Percentiles rank a stretch among this genome's conserved stretches.
phyloP scores from a whole-genome alignment of 805 yeast species.

The Myxozyma mucilagina region DNA sequence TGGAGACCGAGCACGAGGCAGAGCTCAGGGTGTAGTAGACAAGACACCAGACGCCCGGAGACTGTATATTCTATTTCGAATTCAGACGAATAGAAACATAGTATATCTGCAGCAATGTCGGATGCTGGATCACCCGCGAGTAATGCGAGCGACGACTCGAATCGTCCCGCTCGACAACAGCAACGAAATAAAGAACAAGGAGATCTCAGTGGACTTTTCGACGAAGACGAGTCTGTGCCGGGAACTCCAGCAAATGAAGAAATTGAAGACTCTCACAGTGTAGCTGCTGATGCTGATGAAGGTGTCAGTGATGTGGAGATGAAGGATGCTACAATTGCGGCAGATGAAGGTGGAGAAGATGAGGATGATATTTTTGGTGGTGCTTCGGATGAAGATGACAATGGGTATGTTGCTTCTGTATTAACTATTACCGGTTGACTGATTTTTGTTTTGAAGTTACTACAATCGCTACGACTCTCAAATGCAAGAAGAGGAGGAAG shows the following conservation, averaged over 20 bases:
- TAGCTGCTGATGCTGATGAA: not conserved
- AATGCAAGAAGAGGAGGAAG: conserved; percentile 26
- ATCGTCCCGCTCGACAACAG: conserved; percentile 3
- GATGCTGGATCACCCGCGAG: conserved; percentile 1
- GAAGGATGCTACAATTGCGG: conserved; percentile 6
- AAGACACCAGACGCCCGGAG: not conserved
- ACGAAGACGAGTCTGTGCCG: conserved; percentile 31
- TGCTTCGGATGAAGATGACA: conserved; percentile 16
- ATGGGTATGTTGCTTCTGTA: not conserved
- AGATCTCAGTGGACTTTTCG: conserved; percentile 31
- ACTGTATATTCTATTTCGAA: not conserved
- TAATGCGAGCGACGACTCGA: not conserved
- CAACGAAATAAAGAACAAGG: conserved; percentile 10
- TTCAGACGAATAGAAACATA: not conserved
- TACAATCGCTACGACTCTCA: conserved; percentile 11
- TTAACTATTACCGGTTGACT: not conserved
- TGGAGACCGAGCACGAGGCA: not conserved
- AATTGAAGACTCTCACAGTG: conserved; percentile 15
- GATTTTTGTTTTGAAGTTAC: conserved; percentile 1
- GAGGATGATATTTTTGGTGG: conserved; percentile 31
- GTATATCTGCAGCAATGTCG: not conserved
- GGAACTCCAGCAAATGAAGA: conserved; percentile 15
- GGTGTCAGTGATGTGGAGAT: conserved; percentile 26
- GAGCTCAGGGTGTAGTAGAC: not conserved
- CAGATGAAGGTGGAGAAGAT: conserved; percentile 1